phyloP scores from a whole-genome alignment of 768 basidiomycete genomes.

The Trametes coccinea region DNA sequence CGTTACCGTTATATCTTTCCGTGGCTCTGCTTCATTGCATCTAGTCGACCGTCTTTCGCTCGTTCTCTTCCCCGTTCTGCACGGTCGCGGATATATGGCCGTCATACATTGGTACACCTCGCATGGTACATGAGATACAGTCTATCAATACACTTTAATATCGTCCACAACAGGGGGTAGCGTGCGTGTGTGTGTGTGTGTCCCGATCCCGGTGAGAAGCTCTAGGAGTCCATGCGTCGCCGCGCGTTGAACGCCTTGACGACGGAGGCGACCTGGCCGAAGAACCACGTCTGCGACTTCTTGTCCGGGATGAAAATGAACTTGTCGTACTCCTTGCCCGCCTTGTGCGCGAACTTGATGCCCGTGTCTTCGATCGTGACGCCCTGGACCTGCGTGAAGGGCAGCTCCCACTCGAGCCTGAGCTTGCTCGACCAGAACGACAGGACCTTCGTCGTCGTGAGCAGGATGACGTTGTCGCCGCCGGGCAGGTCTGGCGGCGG shows the following conservation, averaged over 20 bases:
- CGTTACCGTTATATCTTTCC: neutral
- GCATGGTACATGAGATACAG: constrained; percentile 21
- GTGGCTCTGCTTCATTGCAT: neutral
- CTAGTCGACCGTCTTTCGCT: constrained; percentile 14
- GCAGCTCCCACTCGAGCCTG: constrained; percentile 87
- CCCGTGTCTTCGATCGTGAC: constrained; percentile 90
- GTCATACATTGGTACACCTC: constrained; percentile 19
- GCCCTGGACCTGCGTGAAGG: constrained; percentile 82
- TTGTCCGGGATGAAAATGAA: constrained; percentile 79
- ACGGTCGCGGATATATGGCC: constrained; percentile 3
- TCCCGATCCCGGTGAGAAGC: neutral
- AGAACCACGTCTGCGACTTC: constrained; percentile 77
- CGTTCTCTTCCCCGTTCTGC: neutral
- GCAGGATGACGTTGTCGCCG: constrained; percentile 74
- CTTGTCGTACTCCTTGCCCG: constrained; percentile 71
- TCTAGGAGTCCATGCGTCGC: constrained; percentile 62
- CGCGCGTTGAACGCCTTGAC: constrained; percentile 76
- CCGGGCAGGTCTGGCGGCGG: constrained; percentile 62
- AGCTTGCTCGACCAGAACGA: constrained; percentile 86
- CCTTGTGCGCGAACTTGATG: constrained; percentile 82
- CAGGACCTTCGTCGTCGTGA: constrained; percentile 78
- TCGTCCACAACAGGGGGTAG: neutral
- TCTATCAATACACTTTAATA: constrained; percentile 25
- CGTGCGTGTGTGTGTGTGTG: neutral
- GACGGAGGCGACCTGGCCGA: constrained; percentile 70